These are phyloP conservation scores for Suillus ampliporus DNA, from an alignment of 768 basidiomycete genomes.

Conservation along the genomic window DNA sequence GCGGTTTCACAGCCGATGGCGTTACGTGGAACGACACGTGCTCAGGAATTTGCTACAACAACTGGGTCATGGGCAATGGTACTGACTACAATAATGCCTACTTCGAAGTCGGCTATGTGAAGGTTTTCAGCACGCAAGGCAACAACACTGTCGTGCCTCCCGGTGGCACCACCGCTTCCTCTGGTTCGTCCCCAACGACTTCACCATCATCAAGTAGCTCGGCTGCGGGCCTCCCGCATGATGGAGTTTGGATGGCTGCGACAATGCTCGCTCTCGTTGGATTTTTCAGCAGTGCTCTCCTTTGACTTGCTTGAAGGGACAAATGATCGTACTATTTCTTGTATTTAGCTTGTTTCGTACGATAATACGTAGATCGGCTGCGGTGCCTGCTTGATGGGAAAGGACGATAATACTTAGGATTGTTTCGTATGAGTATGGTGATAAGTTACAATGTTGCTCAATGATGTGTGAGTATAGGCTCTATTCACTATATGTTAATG, in stretches of 20 bases:
- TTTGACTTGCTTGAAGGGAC: constrained; percentile 1
- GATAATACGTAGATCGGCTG: no score
- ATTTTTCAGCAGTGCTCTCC: constrained; percentile 5
- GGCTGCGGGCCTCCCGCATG: constrained; percentile 5
- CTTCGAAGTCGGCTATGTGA: constrained; percentile 72
- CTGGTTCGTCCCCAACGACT: constrained; percentile 20
- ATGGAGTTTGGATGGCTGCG: constrained; percentile 12
- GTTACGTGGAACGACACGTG: constrained; percentile 65
- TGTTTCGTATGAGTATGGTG: no score
- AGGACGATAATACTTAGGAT: no score
- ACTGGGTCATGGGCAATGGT: constrained; percentile 69
- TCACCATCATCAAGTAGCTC: constrained; percentile 18
- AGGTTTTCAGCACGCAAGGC: constrained; percentile 48
- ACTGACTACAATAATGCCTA: constrained; percentile 68
- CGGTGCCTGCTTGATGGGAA: no score
- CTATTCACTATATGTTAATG: background rate
- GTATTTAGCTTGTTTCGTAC: background rate
- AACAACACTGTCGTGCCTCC: constrained; percentile 33
- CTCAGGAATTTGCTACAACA: constrained; percentile 67
- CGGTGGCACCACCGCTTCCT: constrained; percentile 13
- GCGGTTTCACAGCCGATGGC: constrained; percentile 24
- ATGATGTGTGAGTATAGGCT: background rate
- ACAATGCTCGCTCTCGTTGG: constrained; percentile 19
- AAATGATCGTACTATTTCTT: background rate
- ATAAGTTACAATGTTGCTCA: background rate